A percentile compares a stretch with the other conserved stretches of the same genome.
These are phyloP conservation scores for Spathaspora girioi DNA, from an alignment of 805 yeast species.

Conservation along the genomic window DNA sequence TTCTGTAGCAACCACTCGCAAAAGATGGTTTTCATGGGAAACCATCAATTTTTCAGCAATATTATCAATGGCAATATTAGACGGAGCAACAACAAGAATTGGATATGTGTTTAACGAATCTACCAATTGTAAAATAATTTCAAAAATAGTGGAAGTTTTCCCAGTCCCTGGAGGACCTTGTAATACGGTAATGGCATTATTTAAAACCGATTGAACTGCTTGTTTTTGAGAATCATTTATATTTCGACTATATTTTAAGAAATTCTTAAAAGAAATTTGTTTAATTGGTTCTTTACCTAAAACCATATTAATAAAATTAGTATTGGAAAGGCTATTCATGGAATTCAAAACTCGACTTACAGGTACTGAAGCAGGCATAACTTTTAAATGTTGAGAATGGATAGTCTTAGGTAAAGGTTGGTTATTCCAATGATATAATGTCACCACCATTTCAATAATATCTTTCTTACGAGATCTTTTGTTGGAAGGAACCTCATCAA, in stretches of 20 bases:
- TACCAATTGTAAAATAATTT: slow-evolving; percentile 49
- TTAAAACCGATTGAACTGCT: slow-evolving; percentile 51
- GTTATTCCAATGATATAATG: slow-evolving; percentile 57
- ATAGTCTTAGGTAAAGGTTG: slow-evolving; percentile 45
- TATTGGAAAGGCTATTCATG: slow-evolving; percentile 56
- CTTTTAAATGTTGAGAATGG: slow-evolving; percentile 30
- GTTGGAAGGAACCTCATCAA: slow-evolving; percentile 13
- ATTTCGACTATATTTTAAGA: slow-evolving; percentile 46
- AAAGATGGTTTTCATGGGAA: slow-evolving; percentile 46
- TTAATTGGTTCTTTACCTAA: slow-evolving; percentile 53
- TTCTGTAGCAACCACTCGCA: slow-evolving; percentile 56
- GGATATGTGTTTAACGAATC: slow-evolving; percentile 56
- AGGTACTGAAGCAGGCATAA: slow-evolving; percentile 63
- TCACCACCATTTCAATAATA: slow-evolving; percentile 43
- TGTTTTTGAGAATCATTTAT: slow-evolving; percentile 57
- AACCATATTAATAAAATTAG: slow-evolving; percentile 49
- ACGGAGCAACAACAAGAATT: slow-evolving; percentile 69
- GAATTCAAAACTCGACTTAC: slow-evolving; percentile 62
- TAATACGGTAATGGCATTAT: slow-evolving; percentile 45
- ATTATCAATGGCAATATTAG: slow-evolving; percentile 72
- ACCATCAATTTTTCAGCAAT: slow-evolving; percentile 65
- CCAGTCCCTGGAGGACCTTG: slow-evolving; percentile 70
- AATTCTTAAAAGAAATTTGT: slow-evolving; percentile 56
- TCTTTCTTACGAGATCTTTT: slow-evolving; percentile 21
- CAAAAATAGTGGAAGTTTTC: slow-evolving; percentile 42